Base-by-base conservation (phyloP, 495 filamentous ascomycete genomes). In the Daldinia bambusicola region DNA sequence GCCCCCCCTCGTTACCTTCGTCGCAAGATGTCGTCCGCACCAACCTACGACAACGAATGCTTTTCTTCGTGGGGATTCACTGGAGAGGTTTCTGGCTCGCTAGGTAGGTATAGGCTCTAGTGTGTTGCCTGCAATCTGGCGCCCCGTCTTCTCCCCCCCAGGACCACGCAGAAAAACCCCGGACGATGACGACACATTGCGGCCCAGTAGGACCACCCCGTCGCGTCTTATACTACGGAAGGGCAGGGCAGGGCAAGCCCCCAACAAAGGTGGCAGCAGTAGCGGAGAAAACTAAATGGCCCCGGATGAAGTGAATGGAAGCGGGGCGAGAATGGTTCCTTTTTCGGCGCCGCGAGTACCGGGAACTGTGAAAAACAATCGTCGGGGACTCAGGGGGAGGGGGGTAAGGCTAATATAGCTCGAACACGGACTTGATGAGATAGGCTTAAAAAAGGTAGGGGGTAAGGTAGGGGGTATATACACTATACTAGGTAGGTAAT, bases 291-390 rank as follows among this genome's bases (percentile, higher is more conserved):
- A 26, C 51, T 8, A 16, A 3, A 56, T 37, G 52, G 30, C 7
- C 12, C 12, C 30, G 18, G 31, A 56, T 31, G 55, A 60, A 60
- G 50, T 32, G 30, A 26, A 36, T 64, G 37, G 45, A 70, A 70
- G 61, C 59, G 38, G 31, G 30, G 36, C 13, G 26, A 60, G n/a
- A 14, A 20, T 2, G 36, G n/a, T 64, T 55, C 61, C 30, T 51
- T 55, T 65, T 55, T 65, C 56, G 32, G 56, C 50, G 55, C 55
- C 56, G 56, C 56, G 40, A 56, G 50, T 70, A 61, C 61, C 67
- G 40, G 57, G 45, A 18, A 34, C 5, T 38, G 55, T 38, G 55
- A 38, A 30, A 70, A 38, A 30, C 61, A 55, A 61, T 56, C 53
- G 36, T 64, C 20, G 10, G 45, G 16, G 22, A 6, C 36, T 45